Base-by-base conservation (phyloP, 176 grass and related monocot species). In the Juncus inflexus region DNA sequence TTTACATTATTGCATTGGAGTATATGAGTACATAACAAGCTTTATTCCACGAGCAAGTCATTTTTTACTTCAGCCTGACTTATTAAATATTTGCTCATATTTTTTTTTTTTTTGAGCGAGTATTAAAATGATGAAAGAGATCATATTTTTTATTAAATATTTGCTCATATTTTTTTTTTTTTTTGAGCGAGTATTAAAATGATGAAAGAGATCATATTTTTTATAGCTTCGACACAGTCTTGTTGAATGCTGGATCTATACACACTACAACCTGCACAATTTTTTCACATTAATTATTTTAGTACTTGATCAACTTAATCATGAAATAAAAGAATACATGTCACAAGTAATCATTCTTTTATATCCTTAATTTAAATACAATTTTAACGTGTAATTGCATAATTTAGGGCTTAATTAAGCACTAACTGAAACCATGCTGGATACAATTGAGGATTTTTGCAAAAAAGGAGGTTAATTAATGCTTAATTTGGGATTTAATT, bases 231-330 rank as follows among this genome's bases (percentile, higher is more conserved):
- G 85, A 77, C 53, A 62, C 11, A 6, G 69, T 76, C 65, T 76
- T 79, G 57, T 69, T 70, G 61, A 87, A 96, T 8, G 57, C 13
- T 51, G 82, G 85, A 86, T 95, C 90, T 2, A 95, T 57, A 74
- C 85, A 89, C 73, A 89, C 85, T 19, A 89, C 82, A 13, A 96
- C 87, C 91, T 96, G 91, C 58, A 78, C 13, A 13, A 57, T 12
- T 12, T 42, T 28, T 38, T 50, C 40, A 63, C 28, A 19, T 65
- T 50, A 28, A 28, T 28, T 35, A 43, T 64, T 40, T 28, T 9
- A 68, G 35, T 52, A 35, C 19, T 47, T 37, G 12, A 12, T 55
- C 10, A 35, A 57, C 58, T 54, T 61, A 15, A 41, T 40, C 59
- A 57, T 41, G 61, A 56, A 52, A 15, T 53, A 76, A 50, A 42